Percentiles rank a stretch among this genome's conserved stretches.
Evolutionary conservation across 805 yeast species (phyloP).

Genomic region (Pichia gijzeniarum): DNA sequence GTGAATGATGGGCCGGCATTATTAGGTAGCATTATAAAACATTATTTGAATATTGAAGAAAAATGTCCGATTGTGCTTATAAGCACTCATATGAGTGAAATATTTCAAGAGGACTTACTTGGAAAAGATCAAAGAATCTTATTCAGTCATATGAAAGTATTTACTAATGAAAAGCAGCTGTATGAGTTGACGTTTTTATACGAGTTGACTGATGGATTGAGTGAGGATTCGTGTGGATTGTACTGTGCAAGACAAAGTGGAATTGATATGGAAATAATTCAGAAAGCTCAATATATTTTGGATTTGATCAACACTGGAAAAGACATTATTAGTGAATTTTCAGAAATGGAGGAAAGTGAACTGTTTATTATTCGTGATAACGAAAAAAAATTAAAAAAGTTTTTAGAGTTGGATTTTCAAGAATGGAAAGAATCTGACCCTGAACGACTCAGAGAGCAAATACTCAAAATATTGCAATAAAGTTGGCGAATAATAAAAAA

Average conservation of each 20-base stretch:
- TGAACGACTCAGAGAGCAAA: neutral
- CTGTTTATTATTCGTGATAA: neutral
- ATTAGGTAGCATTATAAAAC: conserved; percentile 34
- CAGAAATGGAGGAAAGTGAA: conserved; percentile 1
- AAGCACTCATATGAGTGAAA: conserved; percentile 40
- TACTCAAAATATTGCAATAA: neutral
- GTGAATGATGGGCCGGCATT: conserved; percentile 40
- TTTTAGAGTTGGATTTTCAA: conserved; percentile 8
- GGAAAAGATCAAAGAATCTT: conserved; percentile 10
- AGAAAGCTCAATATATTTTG: conserved; percentile 9
- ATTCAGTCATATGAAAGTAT: conserved; percentile 27
- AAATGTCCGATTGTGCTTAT: conserved; percentile 24
- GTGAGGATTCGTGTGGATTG: conserved; percentile 33
- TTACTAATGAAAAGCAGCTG: conserved; percentile 5
- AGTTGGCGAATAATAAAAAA: neutral
- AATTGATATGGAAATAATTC: conserved; percentile 9
- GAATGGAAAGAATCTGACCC: conserved; percentile 16
- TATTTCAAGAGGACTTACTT: conserved; percentile 27
- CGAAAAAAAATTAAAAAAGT: neutral
- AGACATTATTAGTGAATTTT: conserved; percentile 4
- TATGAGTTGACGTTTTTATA: conserved; percentile 31
- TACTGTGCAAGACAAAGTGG: conserved; percentile 33
- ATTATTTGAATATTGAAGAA: conserved; percentile 21
- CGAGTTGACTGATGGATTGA: conserved; percentile 27
- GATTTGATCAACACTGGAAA: neutral